These are phyloP conservation scores for Monosporascus sp. DNA, from an alignment of 2,329 filamentous ascomycete genomes.

Conservation along the genomic window DNA sequence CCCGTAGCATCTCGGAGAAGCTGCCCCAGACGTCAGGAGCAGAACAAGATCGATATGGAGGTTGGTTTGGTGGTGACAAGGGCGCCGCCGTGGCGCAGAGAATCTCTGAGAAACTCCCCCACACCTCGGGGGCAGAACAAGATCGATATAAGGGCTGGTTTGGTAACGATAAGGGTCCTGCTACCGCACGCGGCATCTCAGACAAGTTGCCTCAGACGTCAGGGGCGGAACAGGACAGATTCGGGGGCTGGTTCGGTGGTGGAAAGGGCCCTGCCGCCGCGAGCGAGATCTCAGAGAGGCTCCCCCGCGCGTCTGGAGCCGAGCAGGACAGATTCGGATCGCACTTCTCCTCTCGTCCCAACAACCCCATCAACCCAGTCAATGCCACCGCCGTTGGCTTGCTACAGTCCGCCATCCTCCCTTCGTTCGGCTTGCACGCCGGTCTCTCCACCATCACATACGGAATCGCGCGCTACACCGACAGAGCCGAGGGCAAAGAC, in stretches of 20 bases:
- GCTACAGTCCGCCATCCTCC: slow-evolving; percentile 45
- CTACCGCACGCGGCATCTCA: slow-evolving; percentile 9
- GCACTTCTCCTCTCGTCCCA: slow-evolving; percentile 12
- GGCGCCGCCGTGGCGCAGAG: slow-evolving; percentile 11
- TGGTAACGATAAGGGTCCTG: slow-evolving; percentile 10
- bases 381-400: slow-evolving; percentile 38
- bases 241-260: slow-evolving; percentile 15
- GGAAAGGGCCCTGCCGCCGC: slow-evolving; percentile 6
- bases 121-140: slow-evolving; percentile 15
- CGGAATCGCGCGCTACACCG: slow-evolving; percentile 42
- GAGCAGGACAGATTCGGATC: slow-evolving; percentile 17
- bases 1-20: slow-evolving; percentile 9
- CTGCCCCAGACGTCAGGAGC: slow-evolving; percentile 12
- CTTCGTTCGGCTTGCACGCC: slow-evolving; percentile 48
- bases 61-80: slow-evolving; percentile 15
- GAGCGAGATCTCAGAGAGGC: slow-evolving; percentile 9
- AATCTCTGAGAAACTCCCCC: slow-evolving; percentile 10
- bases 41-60: slow-evolving; percentile 15
- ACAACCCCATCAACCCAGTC: slow-evolving; percentile 6
- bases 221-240: slow-evolving; percentile 18
- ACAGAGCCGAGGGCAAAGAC: slow-evolving; percentile 56
- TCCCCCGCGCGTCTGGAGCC: slow-evolving; percentile 11
- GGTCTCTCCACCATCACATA: slow-evolving; percentile 47
- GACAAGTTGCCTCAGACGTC: slow-evolving; percentile 10
- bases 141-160: slow-evolving; percentile 18